Conservation (phyloP, 805 yeast genomes). For the Lipomyces starkeyi region DNA sequence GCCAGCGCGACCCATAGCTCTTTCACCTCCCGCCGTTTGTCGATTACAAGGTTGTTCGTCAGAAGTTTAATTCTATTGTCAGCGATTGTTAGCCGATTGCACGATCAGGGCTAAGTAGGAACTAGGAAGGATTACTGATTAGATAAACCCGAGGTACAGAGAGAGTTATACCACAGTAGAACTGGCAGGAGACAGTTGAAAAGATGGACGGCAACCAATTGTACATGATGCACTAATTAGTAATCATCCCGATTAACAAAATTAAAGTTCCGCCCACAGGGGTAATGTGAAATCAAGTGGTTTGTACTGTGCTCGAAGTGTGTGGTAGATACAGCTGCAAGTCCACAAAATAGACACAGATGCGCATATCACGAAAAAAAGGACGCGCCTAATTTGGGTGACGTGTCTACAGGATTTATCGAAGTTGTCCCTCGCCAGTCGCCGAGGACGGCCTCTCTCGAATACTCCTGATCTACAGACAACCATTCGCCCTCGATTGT, state of each 20-base stretch:
- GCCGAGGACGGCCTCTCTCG: neutral
- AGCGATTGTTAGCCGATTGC: no score
- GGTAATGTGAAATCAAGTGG: neutral
- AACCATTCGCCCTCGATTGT: neutral
- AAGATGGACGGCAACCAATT: no score
- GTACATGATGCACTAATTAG: no score
- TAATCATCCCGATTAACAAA: neutral
- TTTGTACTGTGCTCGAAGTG: neutral
- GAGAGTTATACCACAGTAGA: no score
- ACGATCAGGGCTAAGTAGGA: no score
- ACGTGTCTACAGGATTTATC: neutral
- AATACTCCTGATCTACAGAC: neutral
- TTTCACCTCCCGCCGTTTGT: no score
- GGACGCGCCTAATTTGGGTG: neutral
- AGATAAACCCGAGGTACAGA: no score
- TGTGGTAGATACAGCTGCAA: neutral
- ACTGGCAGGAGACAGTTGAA: no score
- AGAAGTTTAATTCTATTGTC: no score
- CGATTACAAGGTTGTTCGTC: no score
- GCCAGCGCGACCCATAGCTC: no score
- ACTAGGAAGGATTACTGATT: no score
- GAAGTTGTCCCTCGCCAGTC: neutral
- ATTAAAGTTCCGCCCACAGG: neutral
- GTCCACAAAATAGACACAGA: neutral
- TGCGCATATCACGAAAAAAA: neutral